Evolutionary conservation across 352 stramenopile genomes (phyloP).

Genomic region (Pythium guiyangense): DNA sequence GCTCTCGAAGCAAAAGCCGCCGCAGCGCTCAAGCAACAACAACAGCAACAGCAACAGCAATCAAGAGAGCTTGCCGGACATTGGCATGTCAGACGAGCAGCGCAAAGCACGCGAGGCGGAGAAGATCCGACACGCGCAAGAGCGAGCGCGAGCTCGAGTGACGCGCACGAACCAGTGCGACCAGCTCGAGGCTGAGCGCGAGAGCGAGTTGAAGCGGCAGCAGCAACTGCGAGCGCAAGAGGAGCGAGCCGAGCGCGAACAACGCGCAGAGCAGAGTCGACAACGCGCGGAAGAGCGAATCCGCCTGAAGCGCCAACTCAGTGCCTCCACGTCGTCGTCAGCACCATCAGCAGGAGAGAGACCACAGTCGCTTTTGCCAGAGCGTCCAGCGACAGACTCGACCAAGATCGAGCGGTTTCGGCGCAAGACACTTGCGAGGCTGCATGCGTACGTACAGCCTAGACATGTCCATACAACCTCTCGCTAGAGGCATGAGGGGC

Average conservation of each 20-base stretch:
- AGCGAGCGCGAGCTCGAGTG: constrained; percentile 46
- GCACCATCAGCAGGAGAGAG: constrained; percentile 2
- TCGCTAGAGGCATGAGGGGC: not conserved
- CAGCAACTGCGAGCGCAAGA: constrained; percentile 17
- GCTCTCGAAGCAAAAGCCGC: constrained; percentile 1
- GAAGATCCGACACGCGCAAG: constrained; percentile 52
- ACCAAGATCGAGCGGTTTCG: constrained; percentile 16
- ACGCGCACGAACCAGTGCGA: constrained; percentile 40
- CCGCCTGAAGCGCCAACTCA: constrained; percentile 21
- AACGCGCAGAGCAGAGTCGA: constrained; percentile 31
- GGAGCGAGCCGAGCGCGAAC: constrained; percentile 24
- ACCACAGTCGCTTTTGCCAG: not conserved
- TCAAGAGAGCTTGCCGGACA: constrained; percentile 20
- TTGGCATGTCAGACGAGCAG: constrained; percentile 24
- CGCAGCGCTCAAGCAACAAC: not conserved
- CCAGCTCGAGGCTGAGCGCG: constrained; percentile 18
- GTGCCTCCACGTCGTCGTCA: constrained; percentile 2
- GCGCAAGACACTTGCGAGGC: constrained; percentile 9
- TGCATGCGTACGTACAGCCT: constrained; percentile 1
- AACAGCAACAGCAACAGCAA: constrained; percentile 2
- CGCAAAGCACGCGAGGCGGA: constrained; percentile 26
- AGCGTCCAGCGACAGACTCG: constrained; percentile 5
- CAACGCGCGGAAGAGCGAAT: constrained; percentile 42
- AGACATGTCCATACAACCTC: not conserved
- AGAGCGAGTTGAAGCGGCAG: constrained; percentile 16